Base-by-base conservation (phyloP, 2,329 filamentous ascomycete species). In the Xylaria sp. region DNA sequence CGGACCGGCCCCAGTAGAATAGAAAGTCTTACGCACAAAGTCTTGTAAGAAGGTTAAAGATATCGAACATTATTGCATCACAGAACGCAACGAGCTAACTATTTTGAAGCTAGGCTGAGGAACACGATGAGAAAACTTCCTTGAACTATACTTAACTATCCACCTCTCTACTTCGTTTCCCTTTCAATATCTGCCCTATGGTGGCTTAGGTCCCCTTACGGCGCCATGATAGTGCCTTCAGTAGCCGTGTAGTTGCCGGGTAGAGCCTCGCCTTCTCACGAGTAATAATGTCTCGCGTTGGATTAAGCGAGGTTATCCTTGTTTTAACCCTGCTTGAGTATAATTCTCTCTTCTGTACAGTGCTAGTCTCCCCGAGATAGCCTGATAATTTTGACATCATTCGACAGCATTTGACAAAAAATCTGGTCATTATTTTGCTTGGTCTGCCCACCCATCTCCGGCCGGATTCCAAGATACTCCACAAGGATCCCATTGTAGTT, bases 361-460 rank as follows among this genome's bases (percentile, higher is more conserved):
- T 33, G 33, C 51, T 54, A 57, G 36, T 57, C 51, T 15, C 23
- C 33, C 2, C 33, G 31, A 57, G 23, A 26, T 15, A 9, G 23
- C 17, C 33, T 36, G 51, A 36, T 36, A 26, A 36, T 28, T 17
- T 31, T 28, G 13, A 26, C 42, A 57, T 57, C 33, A 42, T 57
- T 3, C 26, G 33, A 57, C 40, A 23, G 15, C 33, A 51, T 49
- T 20, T 40, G 31, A 26, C 13, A 20, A 46, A 36, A 26, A 36
- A 28, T 17, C 26, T 36, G 44, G 20, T 40, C 31, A 38, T 42
- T 7, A 26, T 54, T 38, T 60, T 42, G 10, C 31, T 62, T 31
- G 51, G 31, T 6, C 20, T 17, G 46, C 23, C 75, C 71, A 61
- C 73, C 75, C 68, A 4, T 83, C 75, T 23, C 59, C 56, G 17